Conservation (phyloP, 1,284 basidiomycete genomes). For the Ganoderma multipileum region DNA sequence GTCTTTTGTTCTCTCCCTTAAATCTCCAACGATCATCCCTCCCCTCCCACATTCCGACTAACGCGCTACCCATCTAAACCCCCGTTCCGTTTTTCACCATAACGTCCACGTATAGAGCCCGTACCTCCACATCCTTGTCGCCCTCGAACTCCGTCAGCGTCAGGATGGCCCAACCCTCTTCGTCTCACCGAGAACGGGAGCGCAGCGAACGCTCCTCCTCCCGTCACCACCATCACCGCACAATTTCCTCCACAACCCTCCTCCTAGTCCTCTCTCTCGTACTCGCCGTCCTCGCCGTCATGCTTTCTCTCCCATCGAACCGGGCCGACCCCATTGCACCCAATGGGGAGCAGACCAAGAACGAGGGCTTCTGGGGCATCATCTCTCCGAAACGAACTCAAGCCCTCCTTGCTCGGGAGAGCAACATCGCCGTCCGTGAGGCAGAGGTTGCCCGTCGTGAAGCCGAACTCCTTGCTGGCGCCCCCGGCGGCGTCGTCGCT, state of each 20-base stretch:
- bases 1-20: conserved; percentile 28
- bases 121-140: conserved; percentile 75
- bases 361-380: conserved; percentile 68
- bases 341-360: conserved; percentile 45
- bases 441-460: conserved; percentile 85
- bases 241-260: conserved; percentile 87
- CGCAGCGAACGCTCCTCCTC: conserved; percentile 63
- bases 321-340: conserved; percentile 39
- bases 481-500: conserved; percentile 75
- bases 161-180: conserved; percentile 87
- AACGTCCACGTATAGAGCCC: conserved; percentile 70
- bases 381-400: conserved; percentile 82
- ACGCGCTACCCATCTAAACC: conserved; percentile 30
- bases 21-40: conserved; percentile 29
- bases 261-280: conserved; percentile 84
- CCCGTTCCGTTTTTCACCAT: conserved; percentile 45
- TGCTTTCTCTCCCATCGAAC: conserved; percentile 79
- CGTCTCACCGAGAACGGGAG: conserved; percentile 74
- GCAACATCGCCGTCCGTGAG: conserved; percentile 77
- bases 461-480: conserved; percentile 79
- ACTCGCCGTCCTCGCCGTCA: conserved; percentile 81
- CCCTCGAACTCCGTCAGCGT: conserved; percentile 73
- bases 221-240: conserved; percentile 77
- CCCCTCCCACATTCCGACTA: conserved; percentile 25
- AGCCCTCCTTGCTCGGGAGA: conserved; percentile 77